A percentile compares a stretch with the other conserved stretches of the same genome.
These are phyloP conservation scores for Cladobotryum protrusum DNA, from an alignment of 2,329 filamentous ascomycete species.

Conservation along the genomic window DNA sequence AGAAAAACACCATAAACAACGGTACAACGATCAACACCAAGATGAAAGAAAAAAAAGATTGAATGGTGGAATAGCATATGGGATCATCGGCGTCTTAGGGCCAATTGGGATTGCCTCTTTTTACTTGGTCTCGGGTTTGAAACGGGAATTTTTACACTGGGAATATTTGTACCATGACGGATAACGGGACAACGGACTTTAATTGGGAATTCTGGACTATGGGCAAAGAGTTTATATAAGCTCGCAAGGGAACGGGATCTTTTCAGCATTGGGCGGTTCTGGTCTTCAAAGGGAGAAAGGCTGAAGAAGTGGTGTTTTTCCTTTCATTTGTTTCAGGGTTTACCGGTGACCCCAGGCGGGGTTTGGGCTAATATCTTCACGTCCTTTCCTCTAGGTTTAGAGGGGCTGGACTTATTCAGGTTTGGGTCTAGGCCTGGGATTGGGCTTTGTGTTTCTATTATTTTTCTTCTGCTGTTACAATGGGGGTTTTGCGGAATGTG, in stretches of 20 bases:
- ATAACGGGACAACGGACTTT: neutral
- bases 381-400: too few species aligned
- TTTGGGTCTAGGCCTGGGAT: too few species aligned
- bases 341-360: too few species aligned
- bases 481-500: neutral
- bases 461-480: neutral
- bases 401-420: too few species aligned
- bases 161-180: neutral
- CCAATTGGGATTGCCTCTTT: neutral
- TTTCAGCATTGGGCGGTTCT: neutral
- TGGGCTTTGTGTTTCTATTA: neutral
- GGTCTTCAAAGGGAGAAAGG: neutral
- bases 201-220: neutral
- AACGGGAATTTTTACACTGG: neutral
- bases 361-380: too few species aligned
- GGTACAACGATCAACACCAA: neutral
- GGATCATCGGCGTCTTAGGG: constrained; percentile 11
- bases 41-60: neutral
- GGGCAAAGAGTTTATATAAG: neutral
- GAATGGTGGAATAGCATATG: neutral
- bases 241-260: neutral
- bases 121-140: neutral
- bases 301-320: too few species aligned
- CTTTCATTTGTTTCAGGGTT: too few species aligned
- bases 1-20: constrained; percentile 16